These are phyloP conservation scores for Penicillium daleae DNA, from an alignment of 495 filamentous ascomycete genomes.

Conservation along the genomic window DNA sequence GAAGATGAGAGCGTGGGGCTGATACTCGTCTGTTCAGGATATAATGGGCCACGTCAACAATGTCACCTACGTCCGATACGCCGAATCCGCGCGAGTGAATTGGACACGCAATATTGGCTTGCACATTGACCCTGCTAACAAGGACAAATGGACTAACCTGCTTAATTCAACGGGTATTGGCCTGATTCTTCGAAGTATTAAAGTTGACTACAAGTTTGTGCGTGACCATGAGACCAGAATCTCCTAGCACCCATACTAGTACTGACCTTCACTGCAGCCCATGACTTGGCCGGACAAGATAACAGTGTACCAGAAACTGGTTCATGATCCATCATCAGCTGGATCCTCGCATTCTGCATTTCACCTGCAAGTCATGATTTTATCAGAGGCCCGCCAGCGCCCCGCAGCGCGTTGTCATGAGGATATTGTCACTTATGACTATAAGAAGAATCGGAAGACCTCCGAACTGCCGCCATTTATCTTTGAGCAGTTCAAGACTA, in stretches of 20 bases:
- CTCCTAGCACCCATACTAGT: slow-evolving; percentile 15
- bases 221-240: slow-evolving; percentile 28
- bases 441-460: slow-evolving; percentile 56
- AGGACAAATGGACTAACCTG: slow-evolving; percentile 70
- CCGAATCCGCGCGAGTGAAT: slow-evolving; percentile 81
- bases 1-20: neutral
- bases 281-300: slow-evolving; percentile 87
- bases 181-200: slow-evolving; percentile 80
- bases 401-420: slow-evolving; percentile 79
- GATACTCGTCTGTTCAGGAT: slow-evolving; percentile 46
- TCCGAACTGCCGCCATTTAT: slow-evolving; percentile 67
- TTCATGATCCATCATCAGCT: slow-evolving; percentile 47
- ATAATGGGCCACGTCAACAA: slow-evolving; percentile 87
- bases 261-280: slow-evolving; percentile 57
- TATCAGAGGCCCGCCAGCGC: slow-evolving; percentile 80
- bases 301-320: slow-evolving; percentile 85
- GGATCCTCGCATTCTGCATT: slow-evolving; percentile 54
- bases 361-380: slow-evolving; percentile 61
- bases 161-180: slow-evolving; percentile 68
- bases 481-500: slow-evolving; percentile 63
- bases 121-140: slow-evolving; percentile 67
- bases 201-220: slow-evolving; percentile 91
- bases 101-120: slow-evolving; percentile 79
- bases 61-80: slow-evolving; percentile 80
- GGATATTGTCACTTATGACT: slow-evolving; percentile 87